Evolutionary conservation across 768 basidiomycete species (phyloP), one percentile per base, ranked within the genome.

Genomic region (Auricularia cornea): DNA sequence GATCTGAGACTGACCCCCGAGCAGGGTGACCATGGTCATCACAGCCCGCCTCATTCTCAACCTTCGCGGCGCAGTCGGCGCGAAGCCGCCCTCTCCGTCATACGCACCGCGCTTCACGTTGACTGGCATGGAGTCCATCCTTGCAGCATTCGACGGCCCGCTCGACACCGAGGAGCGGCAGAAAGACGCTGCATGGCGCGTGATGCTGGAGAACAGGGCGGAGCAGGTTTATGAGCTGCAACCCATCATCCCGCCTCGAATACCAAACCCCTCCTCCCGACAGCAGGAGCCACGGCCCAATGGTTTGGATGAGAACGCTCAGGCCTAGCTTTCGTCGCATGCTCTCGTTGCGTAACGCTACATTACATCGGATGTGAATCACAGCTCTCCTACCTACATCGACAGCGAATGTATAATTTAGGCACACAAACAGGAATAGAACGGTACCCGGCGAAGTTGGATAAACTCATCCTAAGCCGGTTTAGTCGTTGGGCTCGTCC

Each of bases 361-460:
- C 35, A 38, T 38, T 38, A 38, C 35, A 38, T 38, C 35, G 35
- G 35, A 5, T 38, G 35, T 38, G 16, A 38, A 38, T 38, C 35
- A 48, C 20, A 31, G 29, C 33, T 61, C 18, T 48, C 35, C 57
- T 20, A 59, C 30, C 30, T 20, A 30, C 18, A 18, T 59, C 33
- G 26, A 35, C 30, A 59, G 57, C 33, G 57, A 60, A 60, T 41
- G 59, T 35, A 60, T 60, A 38, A 60, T 60, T 60, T 28, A 41
- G 57, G 35, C 35, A 38, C 35, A 38, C 35, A 38, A 38, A 38
- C 10, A 38, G 35, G 16, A 38, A 14, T 38, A 10, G 3, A 38
- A 38, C 35, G 35, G 44, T 20, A 18, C 20, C 20, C 20, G 20
- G 38, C 18, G 8, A 16, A 23, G 12, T 18, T 23, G 23, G 44